phyloP scores from a whole-genome alignment of 2,329 filamentous ascomycete genomes.

The Verticillium tricorpus region DNA sequence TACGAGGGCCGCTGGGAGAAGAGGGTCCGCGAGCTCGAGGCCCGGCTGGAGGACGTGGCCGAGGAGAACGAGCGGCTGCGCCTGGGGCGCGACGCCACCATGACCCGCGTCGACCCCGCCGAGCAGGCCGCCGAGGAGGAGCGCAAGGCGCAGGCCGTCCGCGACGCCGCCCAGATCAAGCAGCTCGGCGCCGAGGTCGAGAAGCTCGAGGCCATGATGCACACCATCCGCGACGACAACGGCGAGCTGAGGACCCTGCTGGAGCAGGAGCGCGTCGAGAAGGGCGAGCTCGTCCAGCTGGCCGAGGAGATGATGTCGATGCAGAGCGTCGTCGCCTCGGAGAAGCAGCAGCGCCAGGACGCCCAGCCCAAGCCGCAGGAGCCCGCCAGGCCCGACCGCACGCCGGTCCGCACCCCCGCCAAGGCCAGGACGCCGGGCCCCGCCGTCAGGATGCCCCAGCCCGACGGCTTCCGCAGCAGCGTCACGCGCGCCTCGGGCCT shows the following conservation, averaged over 20 bases:
- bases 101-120: constrained; percentile 52
- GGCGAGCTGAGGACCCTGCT: constrained; percentile 59
- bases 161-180: constrained; percentile 62
- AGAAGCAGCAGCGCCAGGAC: background rate
- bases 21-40: constrained; percentile 74
- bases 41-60: constrained; percentile 61
- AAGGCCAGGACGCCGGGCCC: constrained; percentile 9
- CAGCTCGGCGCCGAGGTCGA: constrained; percentile 70
- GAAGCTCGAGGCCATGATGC: constrained; percentile 68
- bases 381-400: constrained; percentile 14
- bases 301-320: constrained; percentile 82
- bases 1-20: constrained; percentile 89
- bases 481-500: constrained; percentile 54
- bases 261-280: constrained; percentile 73
- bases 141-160: constrained; percentile 53
- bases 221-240: constrained; percentile 66
- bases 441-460: constrained; percentile 30
- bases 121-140: constrained; percentile 43
- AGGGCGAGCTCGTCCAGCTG: constrained; percentile 75
- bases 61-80: constrained; percentile 74
- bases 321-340: constrained; percentile 40
- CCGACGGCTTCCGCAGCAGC: constrained; percentile 43
- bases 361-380: constrained; percentile 12
- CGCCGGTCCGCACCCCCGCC: constrained; percentile 5
- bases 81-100: constrained; percentile 59